Conservation (phyloP, 2,329 filamentous ascomycete genomes). For the Diplodia mutila region DNA sequence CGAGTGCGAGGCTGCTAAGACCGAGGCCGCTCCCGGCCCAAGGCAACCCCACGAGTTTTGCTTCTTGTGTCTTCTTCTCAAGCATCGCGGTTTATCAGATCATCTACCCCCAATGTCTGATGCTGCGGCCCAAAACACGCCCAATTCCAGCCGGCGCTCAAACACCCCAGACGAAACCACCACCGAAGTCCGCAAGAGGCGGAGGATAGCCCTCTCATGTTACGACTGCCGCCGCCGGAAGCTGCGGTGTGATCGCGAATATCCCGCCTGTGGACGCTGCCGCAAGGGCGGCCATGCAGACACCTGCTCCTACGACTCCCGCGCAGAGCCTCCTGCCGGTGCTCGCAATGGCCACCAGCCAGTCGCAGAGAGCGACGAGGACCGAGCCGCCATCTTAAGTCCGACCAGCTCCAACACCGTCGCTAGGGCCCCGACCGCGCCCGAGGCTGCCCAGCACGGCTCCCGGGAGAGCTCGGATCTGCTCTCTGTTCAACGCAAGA, state of each 20-base stretch:
- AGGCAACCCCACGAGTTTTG: slow-evolving; percentile 7
- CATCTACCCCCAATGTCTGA: slow-evolving; percentile 12
- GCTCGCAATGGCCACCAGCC: slow-evolving; percentile 11
- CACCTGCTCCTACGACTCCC: slow-evolving; percentile 47
- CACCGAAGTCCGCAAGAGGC: slow-evolving; percentile 39
- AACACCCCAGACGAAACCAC: slow-evolving; percentile 10
- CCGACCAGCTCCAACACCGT: slow-evolving; percentile 25
- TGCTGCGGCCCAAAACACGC: slow-evolving; percentile 2
- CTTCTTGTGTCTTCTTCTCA: slow-evolving; percentile 1
- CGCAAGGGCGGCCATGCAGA: slow-evolving; percentile 48
- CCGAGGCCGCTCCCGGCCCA: not conserved
- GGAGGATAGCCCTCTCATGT: slow-evolving; percentile 51
- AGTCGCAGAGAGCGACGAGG: slow-evolving; percentile 27
- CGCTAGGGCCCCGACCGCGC: slow-evolving; percentile 12
- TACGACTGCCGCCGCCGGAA: slow-evolving; percentile 53
- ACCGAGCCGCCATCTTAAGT: slow-evolving; percentile 16
- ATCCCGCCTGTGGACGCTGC: slow-evolving; percentile 51
- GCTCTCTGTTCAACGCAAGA: slow-evolving; percentile 32
- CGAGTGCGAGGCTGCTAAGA: not conserved
- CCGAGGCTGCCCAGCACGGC: not conserved
- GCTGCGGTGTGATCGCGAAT: slow-evolving; percentile 52
- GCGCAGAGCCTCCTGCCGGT: slow-evolving; percentile 31
- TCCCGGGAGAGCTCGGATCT: slow-evolving; percentile 28
- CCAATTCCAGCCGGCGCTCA: slow-evolving; percentile 23
- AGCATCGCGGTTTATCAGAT: slow-evolving; percentile 15